Evolutionary conservation across 306 rosid species (phyloP), one percentile per base, ranked within the genome.

Genomic region (Vigna mungo): DNA sequence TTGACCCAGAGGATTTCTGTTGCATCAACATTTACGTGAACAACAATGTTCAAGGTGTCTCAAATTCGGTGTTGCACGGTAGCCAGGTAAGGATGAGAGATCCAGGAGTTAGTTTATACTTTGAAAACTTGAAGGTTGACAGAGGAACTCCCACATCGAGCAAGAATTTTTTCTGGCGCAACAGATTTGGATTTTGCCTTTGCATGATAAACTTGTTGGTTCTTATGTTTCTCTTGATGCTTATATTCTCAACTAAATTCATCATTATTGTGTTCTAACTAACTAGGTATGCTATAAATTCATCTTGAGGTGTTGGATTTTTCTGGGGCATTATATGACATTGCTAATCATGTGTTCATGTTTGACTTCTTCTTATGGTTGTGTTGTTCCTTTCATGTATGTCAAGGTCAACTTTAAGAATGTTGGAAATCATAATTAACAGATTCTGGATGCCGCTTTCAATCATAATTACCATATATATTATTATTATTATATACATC

Each of bases 11-110:
- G 67, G 84, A 82, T 85, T 76, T 68, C 41, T 82, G 84, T 36
- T 85, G 84, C 80, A 76, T 85, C 71, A 85, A 85, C 78, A 82
- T 85, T 53, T 85, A 85, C 68, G 79, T 85, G 3, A 85, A 82
- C 85, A 85, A 80, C 65, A 85, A 85, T 1, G 83, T 85, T 76
- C 84, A 85, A 20, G 89, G 84, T 60, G 84, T 85, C 54, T 59
- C 82, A 53, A 85, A 79, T 68, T 85, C 89, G 0, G 86, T 82
- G 72, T 46, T 85, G 75, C 80, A 37, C 67, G 86, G 39, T 25
- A 82, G 84, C 74, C 81, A 79, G 58, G 82, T 85, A 4, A 72
- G 59, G 44, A 85, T 82, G 86, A 76, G 74, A 76, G 83, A 85
- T 27, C 86, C 89, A 2, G 89, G 89, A 51, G 4, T 85, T 60